Conservation (phyloP, 2,329 filamentous ascomycete species). For the Dothistroma pini region DNA sequence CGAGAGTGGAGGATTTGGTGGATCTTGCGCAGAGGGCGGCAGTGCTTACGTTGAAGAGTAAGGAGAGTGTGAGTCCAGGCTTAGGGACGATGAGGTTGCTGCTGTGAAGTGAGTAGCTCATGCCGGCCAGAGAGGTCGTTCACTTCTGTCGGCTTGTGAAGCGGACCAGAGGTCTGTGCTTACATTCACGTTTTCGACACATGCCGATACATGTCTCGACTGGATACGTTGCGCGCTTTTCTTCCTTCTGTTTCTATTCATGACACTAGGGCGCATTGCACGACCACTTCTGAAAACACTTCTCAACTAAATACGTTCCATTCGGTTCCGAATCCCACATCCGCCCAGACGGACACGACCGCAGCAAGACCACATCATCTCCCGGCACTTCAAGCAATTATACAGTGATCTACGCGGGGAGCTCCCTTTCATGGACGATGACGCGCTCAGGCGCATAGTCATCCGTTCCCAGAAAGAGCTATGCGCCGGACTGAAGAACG, state of each 20-base stretch:
- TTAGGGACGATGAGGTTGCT: slow-evolving; percentile 44
- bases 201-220: too few relatives aligned
- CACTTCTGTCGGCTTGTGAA: background rate
- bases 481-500: background rate
- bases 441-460: background rate
- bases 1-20: slow-evolving; percentile 60
- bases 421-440: background rate
- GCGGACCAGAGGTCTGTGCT: background rate
- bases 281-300: too few relatives aligned
- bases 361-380: background rate
- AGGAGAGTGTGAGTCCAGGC: slow-evolving; percentile 65
- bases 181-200: background rate
- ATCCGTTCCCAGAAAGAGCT: background rate
- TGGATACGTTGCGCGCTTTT: too few relatives aligned
- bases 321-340: background rate
- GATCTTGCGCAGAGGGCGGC: slow-evolving; percentile 78
- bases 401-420: background rate
- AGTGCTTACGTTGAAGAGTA: slow-evolving; percentile 70
- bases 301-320: too few relatives aligned
- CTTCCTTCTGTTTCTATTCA: too few relatives aligned
- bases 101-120: slow-evolving; percentile 9
- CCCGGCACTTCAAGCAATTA: background rate
- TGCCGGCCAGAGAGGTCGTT: background rate
- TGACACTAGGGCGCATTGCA: too few relatives aligned
- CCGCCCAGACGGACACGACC: background rate